phyloP scores from a whole-genome alignment of 2,329 filamentous ascomycete genomes.

The Penicillium sp. region DNA sequence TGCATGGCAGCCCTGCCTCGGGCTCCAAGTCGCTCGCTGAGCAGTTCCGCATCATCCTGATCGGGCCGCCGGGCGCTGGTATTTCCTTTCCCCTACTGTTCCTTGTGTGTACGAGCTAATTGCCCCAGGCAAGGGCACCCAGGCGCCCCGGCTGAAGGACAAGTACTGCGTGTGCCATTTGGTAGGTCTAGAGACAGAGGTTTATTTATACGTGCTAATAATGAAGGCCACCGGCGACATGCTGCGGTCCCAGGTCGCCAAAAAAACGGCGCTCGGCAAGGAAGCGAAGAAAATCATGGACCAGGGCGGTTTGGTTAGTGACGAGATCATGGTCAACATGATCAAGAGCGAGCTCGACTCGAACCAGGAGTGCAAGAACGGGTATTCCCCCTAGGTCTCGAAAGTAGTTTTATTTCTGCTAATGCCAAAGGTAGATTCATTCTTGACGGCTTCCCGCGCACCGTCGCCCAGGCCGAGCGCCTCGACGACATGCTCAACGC shows the following conservation, averaged over 20 bases:
- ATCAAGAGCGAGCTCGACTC: slow-evolving; percentile 94
- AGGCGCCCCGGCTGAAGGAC: slow-evolving; percentile 97
- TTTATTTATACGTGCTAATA: not conserved
- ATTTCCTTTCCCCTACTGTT: no score
- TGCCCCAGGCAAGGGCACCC: slow-evolving; percentile 86
- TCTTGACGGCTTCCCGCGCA: slow-evolving; percentile 96
- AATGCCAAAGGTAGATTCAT: slow-evolving; percentile 66
- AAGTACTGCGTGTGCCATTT: slow-evolving; percentile 96
- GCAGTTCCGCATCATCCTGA: slow-evolving; percentile 91
- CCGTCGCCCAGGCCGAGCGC: slow-evolving; percentile 89
- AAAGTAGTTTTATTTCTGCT: not conserved
- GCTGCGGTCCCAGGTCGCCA: slow-evolving; percentile 95
- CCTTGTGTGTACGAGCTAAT: no score
- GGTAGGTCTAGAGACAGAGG: slow-evolving; percentile 55
- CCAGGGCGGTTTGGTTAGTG: slow-evolving; percentile 91
- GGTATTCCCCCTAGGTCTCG: slow-evolving; percentile 62
- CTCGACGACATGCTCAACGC: slow-evolving; percentile 84
- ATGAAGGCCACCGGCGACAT: slow-evolving; percentile 92
- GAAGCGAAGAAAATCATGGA: slow-evolving; percentile 99
- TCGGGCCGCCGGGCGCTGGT: slow-evolving; percentile 97
- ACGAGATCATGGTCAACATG: slow-evolving; percentile 99
- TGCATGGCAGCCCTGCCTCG: slow-evolving; percentile 53
- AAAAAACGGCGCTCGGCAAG: slow-evolving; percentile 89
- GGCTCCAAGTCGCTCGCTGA: slow-evolving; percentile 50
- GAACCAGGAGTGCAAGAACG: slow-evolving; percentile 94